Percentiles rank a stretch among this genome's conserved stretches.
These are phyloP conservation scores for Tulasnella calospora DNA, from an alignment of 768 basidiomycete species.

Conservation along the genomic window DNA sequence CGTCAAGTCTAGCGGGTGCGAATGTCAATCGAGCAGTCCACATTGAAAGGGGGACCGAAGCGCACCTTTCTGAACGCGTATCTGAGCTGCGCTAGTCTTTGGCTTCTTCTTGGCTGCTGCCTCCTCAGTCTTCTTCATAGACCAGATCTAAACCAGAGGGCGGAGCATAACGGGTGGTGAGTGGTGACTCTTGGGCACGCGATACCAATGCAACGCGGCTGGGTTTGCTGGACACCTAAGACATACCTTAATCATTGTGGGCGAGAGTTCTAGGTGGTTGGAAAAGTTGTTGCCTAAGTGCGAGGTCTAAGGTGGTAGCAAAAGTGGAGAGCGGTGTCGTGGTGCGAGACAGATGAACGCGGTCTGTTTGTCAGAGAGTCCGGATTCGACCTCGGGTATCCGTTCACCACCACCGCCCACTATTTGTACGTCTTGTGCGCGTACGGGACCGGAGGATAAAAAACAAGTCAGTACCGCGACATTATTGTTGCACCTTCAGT, in stretches of 20 bases:
- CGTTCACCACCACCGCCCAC: neutral
- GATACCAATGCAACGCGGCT: neutral
- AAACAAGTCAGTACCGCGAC: neutral
- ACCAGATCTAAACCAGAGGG: slow-evolving; percentile 72
- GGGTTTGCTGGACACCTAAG: neutral
- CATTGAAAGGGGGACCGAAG: neutral
- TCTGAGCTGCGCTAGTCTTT: slow-evolving; percentile 96
- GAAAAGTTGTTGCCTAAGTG: neutral
- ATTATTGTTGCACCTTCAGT: neutral
- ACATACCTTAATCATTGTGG: neutral
- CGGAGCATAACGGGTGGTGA: neutral
- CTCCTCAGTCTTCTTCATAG: slow-evolving; percentile 99
- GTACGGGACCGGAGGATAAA: neutral
- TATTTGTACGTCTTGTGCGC: neutral
- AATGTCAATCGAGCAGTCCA: slow-evolving; percentile 16
- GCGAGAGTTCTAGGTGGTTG: neutral
- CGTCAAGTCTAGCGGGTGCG: slow-evolving; percentile 67
- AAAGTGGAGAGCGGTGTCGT: neutral
- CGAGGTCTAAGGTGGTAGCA: neutral
- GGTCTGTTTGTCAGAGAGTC: slow-evolving; percentile 4
- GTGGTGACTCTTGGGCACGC: slow-evolving; percentile 9
- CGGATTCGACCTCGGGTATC: neutral
- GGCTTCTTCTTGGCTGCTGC: slow-evolving; percentile 96
- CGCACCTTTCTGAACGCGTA: slow-evolving; percentile 98
- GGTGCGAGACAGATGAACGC: neutral